Evolutionary conservation across 2,329 filamentous ascomycete species (phyloP), one percentile per base, ranked within the genome.

Genomic region (Epichloe coenophiala): DNA sequence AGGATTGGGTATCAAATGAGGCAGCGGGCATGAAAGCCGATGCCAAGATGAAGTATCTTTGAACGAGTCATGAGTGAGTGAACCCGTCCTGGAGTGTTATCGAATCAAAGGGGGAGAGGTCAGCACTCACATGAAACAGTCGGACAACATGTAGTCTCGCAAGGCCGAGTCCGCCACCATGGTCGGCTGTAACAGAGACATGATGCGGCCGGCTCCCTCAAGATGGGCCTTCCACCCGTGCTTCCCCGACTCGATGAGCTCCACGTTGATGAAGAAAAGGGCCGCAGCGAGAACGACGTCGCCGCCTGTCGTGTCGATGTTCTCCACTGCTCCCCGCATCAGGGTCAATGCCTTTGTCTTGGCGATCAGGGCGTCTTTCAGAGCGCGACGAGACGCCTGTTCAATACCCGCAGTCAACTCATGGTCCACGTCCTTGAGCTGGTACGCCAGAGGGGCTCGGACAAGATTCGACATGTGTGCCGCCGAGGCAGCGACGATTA

Each of bases 201-300:
- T 71, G 42, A 75, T 69, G 23, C 62, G 63, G 3, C 65, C 67
- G 2, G 71, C 72, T 2, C 70, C 72, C 47, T 73, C 66, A 21
- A 75, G 63, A 51, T 75, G 73, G 13, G 67, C 65, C 45, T 67
- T 69, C 72, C 72, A 75, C 12, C 68, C 69, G 38, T 71, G 66
- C 55, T 68, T 71, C 1, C 71, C 71, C 13, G 70, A 71, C 59
- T 75, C 72, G 47, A 75, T 71, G 45, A 75, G 61, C 60, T 76
- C 70, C 47, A 75, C 63, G 53, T 75, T 73, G 61, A 76, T 65
- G 55, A 75, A 70, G 58, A 75, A 74, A 17, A 74, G 62, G 3
- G 72, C 69, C 0, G 72, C 69, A 1, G 72, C 69, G 3, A 75
- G 63, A 3, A 73, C 61, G 9, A 71, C 65, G 43, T 71, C 69